Conservation (phyloP, 2,329 filamentous ascomycete species). For the Diaporthe ilicicola region DNA sequence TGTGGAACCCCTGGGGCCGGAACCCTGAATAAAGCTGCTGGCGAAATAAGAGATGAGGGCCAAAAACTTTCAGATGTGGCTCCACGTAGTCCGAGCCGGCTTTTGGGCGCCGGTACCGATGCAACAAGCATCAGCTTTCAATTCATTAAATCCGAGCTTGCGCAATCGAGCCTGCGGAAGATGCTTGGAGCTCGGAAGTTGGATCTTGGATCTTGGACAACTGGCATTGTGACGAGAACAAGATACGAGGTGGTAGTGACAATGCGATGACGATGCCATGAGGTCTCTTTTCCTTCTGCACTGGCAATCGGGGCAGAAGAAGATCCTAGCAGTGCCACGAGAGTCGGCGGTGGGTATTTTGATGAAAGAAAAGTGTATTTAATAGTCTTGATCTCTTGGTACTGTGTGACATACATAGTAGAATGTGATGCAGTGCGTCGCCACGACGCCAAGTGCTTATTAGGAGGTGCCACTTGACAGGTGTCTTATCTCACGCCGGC, state of each 20-base stretch:
- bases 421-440: background rate
- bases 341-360: background rate
- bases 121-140: background rate
- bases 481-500: background rate
- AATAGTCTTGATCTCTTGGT: background rate
- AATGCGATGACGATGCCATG: background rate
- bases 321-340: conserved; percentile 1
- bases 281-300: background rate
- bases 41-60: background rate
- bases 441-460: background rate
- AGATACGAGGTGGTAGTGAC: conserved; percentile 13
- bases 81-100: background rate
- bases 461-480: background rate
- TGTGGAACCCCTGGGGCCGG: conserved; percentile 1
- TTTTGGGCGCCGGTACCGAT: background rate
- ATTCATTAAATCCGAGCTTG: background rate
- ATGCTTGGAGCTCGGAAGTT: background rate
- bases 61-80: background rate
- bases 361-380: background rate
- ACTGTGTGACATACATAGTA: background rate
- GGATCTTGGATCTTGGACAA: background rate
- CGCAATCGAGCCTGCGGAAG: conserved; percentile 14
- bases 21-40: background rate
- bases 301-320: background rate
- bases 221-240: background rate